Evolutionary conservation across 2,329 filamentous ascomycete genomes (phyloP).

Genomic region (Cadophora luteo-olivacea): DNA sequence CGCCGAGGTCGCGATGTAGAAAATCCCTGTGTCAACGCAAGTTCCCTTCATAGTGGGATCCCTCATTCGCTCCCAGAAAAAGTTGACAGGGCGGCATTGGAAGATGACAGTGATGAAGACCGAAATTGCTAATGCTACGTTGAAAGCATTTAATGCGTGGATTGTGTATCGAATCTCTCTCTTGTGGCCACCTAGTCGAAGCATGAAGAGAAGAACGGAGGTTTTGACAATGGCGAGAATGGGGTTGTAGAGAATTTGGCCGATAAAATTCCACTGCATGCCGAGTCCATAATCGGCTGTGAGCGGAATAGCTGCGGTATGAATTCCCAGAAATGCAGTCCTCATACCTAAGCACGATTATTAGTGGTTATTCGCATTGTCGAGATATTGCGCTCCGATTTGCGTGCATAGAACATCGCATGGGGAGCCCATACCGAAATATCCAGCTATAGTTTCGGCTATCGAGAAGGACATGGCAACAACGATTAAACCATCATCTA

Average conservation of each 20-base stretch:
- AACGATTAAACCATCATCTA: slow-evolving; percentile 18
- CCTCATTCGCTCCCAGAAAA: slow-evolving; percentile 25
- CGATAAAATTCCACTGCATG: slow-evolving; percentile 32
- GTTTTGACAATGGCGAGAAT: slow-evolving; percentile 54
- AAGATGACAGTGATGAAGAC: slow-evolving; percentile 24
- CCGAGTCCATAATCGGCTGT: slow-evolving; percentile 3
- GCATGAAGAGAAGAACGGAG: slow-evolving; percentile 54
- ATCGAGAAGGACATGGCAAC: slow-evolving; percentile 5
- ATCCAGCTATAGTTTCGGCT: slow-evolving; percentile 5
- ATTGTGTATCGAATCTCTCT: slow-evolving; percentile 11
- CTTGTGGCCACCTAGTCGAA: slow-evolving; percentile 46
- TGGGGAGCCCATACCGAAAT: not conserved
- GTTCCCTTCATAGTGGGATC: slow-evolving; percentile 35
- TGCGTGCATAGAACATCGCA: not conserved
- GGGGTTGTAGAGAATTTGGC: slow-evolving; percentile 51
- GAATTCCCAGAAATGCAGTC: slow-evolving; percentile 14
- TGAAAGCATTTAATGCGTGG: slow-evolving; percentile 21
- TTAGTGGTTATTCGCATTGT: not conserved
- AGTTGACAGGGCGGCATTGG: slow-evolving; percentile 27
- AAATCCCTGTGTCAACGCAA: slow-evolving; percentile 67
- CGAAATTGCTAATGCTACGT: slow-evolving; percentile 20
- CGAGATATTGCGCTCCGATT: not conserved
- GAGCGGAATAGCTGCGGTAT: slow-evolving; percentile 8
- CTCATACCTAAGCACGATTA: slow-evolving; percentile 8
- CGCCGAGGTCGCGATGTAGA: slow-evolving; percentile 70